A percentile compares a stretch with the other conserved stretches of the same genome.
Evolutionary conservation across 2,329 filamentous ascomycete species (phyloP).

Genomic region (Fusarium decemcellulare): DNA sequence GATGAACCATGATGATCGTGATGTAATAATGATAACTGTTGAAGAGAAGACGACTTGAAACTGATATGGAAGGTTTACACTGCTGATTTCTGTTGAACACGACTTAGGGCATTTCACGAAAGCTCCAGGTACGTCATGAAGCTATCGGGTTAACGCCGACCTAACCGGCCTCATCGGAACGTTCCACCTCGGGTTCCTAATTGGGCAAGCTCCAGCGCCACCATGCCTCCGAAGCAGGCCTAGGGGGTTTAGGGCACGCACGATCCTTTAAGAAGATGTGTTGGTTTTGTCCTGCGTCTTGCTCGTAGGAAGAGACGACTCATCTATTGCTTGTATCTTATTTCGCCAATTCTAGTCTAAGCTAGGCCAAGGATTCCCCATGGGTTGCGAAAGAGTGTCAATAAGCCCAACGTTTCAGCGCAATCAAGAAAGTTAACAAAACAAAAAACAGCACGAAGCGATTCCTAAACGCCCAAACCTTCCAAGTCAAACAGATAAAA

Average conservation of each 20-base stretch:
- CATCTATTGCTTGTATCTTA: no score
- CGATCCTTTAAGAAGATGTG: no score
- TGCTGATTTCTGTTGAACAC: background rate
- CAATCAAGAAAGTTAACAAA: no score
- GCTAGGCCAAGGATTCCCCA: background rate
- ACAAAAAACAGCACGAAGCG: no score
- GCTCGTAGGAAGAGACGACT: no score
- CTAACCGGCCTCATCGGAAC: background rate
- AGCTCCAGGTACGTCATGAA: background rate
- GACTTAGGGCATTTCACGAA: background rate
- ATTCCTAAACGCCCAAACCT: no score
- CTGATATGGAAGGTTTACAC: background rate
- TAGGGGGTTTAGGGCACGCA: no score
- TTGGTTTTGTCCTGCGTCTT: no score
- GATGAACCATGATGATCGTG: background rate
- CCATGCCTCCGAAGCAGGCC: background rate
- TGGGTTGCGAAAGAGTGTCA: background rate
- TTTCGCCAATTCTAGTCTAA: no score
- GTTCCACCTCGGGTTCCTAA: background rate
- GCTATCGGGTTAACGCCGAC: slow-evolving; percentile 1
- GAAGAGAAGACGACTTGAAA: background rate
- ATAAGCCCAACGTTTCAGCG: no score
- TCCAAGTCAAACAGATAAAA: no score
- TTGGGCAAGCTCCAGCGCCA: background rate
- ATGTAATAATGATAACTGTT: slow-evolving; percentile 3